A percentile compares a stretch with the other conserved stretches of the same genome.
These are phyloP conservation scores for Nymphaea colorata DNA, from an alignment of 164 flowering plant genomes.

Conservation along the genomic window DNA sequence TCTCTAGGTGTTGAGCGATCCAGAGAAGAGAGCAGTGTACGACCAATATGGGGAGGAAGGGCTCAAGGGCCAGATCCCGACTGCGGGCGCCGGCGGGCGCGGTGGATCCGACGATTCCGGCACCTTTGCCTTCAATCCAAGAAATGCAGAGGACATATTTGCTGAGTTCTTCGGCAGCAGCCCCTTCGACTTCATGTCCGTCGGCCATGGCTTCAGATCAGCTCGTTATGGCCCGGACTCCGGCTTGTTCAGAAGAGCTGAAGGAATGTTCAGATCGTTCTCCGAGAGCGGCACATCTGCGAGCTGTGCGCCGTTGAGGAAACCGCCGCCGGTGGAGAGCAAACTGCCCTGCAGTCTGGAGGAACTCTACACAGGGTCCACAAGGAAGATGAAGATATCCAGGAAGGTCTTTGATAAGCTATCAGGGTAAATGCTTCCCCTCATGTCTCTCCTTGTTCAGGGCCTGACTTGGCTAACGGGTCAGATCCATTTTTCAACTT, in stretches of 20 bases:
- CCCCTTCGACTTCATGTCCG: constrained; percentile 31
- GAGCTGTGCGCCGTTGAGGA: constrained; percentile 14
- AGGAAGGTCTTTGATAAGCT: constrained; percentile 23
- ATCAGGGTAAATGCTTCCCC: constrained; percentile 15
- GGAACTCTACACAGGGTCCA: constrained; percentile 50
- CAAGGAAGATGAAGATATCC: constrained; percentile 60
- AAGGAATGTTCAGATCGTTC: constrained; percentile 13
- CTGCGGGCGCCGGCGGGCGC: constrained; percentile 15
- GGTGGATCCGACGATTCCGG: constrained; percentile 16
- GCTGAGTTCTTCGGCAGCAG: constrained; percentile 45
- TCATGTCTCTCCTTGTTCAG: not conserved
- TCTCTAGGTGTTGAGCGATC: constrained; percentile 46
- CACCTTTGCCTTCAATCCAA: constrained; percentile 34
- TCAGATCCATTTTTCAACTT: not conserved
- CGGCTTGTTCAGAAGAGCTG: constrained; percentile 14
- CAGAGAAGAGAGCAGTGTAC: constrained; percentile 42
- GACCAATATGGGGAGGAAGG: constrained; percentile 64
- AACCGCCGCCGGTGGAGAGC: constrained; percentile 39
- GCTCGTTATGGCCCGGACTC: constrained; percentile 17
- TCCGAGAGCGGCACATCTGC: constrained; percentile 9
- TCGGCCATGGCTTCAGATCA: constrained; percentile 18
- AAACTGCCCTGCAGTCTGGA: constrained; percentile 48
- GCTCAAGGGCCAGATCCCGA: constrained; percentile 40
- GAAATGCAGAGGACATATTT: constrained; percentile 49
- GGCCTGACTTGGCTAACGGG: not conserved